These are phyloP conservation scores for Iodosphaeria phyllophila DNA, from an alignment of 2,329 filamentous ascomycete genomes.

Conservation along the genomic window DNA sequence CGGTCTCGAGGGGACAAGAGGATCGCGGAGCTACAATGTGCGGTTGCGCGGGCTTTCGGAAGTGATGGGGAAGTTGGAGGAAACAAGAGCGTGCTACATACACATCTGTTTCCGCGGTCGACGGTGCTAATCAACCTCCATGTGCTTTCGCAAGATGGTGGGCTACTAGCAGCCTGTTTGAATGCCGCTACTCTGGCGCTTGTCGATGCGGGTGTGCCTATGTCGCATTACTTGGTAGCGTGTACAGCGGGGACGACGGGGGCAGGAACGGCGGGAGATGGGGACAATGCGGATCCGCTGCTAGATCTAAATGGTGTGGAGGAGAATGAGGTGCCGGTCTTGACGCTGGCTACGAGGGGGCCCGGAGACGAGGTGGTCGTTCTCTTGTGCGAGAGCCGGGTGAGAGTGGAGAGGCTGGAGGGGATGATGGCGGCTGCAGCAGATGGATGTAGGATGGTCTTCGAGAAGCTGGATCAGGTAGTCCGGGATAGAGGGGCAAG, in stretches of 20 bases:
- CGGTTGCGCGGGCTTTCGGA: conserved; percentile 59
- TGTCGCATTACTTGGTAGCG: conserved; percentile 78
- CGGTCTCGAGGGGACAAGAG: conserved; percentile 62
- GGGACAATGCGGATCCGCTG: conserved; percentile 56
- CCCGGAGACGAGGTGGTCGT: conserved; percentile 58
- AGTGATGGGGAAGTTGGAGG: no score
- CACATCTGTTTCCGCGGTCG: conserved; percentile 74
- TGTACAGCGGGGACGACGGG: conserved; percentile 73
- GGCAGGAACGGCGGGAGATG: conserved; percentile 42
- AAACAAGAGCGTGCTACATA: conserved; percentile 65
- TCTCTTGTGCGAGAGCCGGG: conserved; percentile 69
- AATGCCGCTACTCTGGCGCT: conserved; percentile 86
- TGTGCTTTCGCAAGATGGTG: conserved; percentile 78
- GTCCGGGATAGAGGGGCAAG: conserved; percentile 55
- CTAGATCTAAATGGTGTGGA: conserved; percentile 65
- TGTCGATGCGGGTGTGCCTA: conserved; percentile 86
- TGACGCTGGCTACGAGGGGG: conserved; percentile 71
- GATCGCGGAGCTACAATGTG: conserved; percentile 59
- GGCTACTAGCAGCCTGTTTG: conserved; percentile 70
- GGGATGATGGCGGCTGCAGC: conserved; percentile 85
- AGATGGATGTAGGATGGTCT: conserved; percentile 77
- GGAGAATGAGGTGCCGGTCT: conserved; percentile 72
- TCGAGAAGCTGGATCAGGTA: conserved; percentile 62
- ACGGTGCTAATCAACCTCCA: conserved; percentile 72
- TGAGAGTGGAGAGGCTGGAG: conserved; percentile 68